Base-by-base conservation (phyloP, 352 stramenopile species). In the Phytophthora ohioensis region DNA sequence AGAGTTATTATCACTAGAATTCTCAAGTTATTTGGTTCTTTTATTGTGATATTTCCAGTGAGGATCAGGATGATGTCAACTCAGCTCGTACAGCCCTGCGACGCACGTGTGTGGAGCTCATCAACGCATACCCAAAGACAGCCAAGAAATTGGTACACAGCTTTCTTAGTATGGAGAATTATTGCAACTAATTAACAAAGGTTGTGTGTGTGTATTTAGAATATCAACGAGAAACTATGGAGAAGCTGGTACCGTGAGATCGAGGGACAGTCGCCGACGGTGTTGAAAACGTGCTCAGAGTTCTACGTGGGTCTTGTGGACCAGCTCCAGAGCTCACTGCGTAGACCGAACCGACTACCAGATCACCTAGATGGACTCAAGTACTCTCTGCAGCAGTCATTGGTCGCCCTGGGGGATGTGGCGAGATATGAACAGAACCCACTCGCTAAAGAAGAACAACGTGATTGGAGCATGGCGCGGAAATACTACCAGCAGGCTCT, bases 201-300 rank as follows among this genome's bases (percentile, higher is more conserved):
- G 41, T 34, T 66, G 13, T 53, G 36, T 57, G 17, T 63, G 2
- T 46, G 27, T 60, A 42, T 58, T 15, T 57, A 91, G 83, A 72
- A 75, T 13, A 54, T 91, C 38, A 84, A 84, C 48, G 71, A 88
- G 39, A 76, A 75, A 3, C 68, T 94, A 8, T 94, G 86, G 86
- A 77, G 56, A 53, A 89, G 69, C 57, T 94, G 84, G 84, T 89
- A 92, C 59, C 75, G 78, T 2, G 72, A 90, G 35, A 80, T 94
- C 6, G 71, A 77, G 3, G 54, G 41, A 0, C 64, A 88, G 6
- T 73, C 63, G 17, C 9, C 47, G 15, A 45, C 41, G 3, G 49
- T 60, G 17, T 17, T 81, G 17, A 32, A 32, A n/a, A 42, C 57
- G 27, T 75, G 70, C 45, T 57, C 49, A 4, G 11, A 31, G 35